Percentiles rank a stretch among this genome's conserved stretches.
These are phyloP conservation scores for Vitis rupestris DNA, from an alignment of 164 flowering plant species.

Conservation along the genomic window DNA sequence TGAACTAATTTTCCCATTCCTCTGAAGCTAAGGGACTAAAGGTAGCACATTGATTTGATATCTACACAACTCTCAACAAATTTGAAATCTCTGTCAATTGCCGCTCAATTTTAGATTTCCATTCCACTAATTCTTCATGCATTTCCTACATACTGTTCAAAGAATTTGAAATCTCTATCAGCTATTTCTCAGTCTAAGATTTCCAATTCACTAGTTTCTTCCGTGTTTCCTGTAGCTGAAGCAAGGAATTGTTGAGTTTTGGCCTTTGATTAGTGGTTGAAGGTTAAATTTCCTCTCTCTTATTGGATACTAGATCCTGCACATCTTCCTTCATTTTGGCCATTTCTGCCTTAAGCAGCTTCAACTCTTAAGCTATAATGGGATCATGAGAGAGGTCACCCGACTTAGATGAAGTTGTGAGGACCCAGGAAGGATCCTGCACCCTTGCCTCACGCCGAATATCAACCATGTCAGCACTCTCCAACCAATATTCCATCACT, in stretches of 20 bases:
- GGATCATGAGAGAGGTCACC: slow-evolving; percentile 19
- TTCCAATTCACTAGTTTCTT: slow-evolving; percentile 26
- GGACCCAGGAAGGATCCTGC: slow-evolving; percentile 34
- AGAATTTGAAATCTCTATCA: slow-evolving; percentile 29
- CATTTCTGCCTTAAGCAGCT: slow-evolving; percentile 35
- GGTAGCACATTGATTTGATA: slow-evolving; percentile 16
- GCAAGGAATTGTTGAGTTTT: background rate
- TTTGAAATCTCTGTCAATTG: slow-evolving; percentile 28
- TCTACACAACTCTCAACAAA: slow-evolving; percentile 22
- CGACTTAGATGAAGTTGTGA: slow-evolving; percentile 26
- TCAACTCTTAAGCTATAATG: slow-evolving; percentile 19
- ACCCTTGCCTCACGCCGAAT: slow-evolving; percentile 33
- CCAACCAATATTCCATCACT: slow-evolving; percentile 55
- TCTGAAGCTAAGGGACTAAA: slow-evolving; percentile 26
- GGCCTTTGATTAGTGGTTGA: no score
- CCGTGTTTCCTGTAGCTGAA: slow-evolving; percentile 14
- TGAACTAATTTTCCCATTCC: slow-evolving; percentile 33
- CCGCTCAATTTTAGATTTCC: slow-evolving; percentile 34
- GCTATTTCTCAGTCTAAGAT: slow-evolving; percentile 21
- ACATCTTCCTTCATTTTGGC: slow-evolving; percentile 35
- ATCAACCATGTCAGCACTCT: slow-evolving; percentile 40
- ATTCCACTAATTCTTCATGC: slow-evolving; percentile 19
- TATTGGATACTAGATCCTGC: slow-evolving; percentile 20
- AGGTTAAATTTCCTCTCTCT: slow-evolving; percentile 16
- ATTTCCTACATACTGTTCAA: slow-evolving; percentile 31